phyloP scores from a whole-genome alignment of 2,329 filamentous ascomycete genomes.

The Monosporascus cannonballus region DNA sequence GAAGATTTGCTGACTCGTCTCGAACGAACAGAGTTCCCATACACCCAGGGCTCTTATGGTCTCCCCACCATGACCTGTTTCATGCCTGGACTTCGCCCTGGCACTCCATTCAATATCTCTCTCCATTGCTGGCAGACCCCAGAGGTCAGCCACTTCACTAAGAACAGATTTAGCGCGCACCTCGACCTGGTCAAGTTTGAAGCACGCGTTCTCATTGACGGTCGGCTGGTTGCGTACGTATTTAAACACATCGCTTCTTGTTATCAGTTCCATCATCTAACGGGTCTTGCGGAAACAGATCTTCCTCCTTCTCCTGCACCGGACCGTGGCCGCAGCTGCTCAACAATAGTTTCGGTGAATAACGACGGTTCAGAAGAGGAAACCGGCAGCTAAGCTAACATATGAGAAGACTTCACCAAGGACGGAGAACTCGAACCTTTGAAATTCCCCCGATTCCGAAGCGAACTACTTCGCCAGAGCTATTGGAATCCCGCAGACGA shows the following conservation, averaged over 20 bases:
- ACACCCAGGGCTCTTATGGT: conserved; percentile 39
- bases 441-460: conserved; percentile 66
- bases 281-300: conserved; percentile 31
- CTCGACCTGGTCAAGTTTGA: conserved; percentile 56
- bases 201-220: conserved; percentile 63
- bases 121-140: conserved; percentile 68
- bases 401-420: conserved; percentile 41
- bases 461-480: conserved; percentile 60
- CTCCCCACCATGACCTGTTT: conserved; percentile 68
- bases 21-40: conserved; percentile 40
- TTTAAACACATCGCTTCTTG: background rate
- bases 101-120: conserved; percentile 62
- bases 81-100: conserved; percentile 55
- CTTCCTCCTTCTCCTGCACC: conserved; percentile 46
- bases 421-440: conserved; percentile 56
- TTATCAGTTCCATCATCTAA: background rate
- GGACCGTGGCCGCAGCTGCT: conserved; percentile 46
- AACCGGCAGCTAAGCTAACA: conserved; percentile 15
- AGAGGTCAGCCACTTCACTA: conserved; percentile 50
- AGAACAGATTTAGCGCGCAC: conserved; percentile 45
- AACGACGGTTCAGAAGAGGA: too few species aligned
- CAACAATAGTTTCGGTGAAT: conserved; percentile 35
- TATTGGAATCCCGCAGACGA: conserved; percentile 68
- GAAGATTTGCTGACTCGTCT: conserved; percentile 2
- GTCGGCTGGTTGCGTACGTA: conserved; percentile 54